Base-by-base conservation (phyloP, 1,284 basidiomycete genomes). In the Fomes fomentarius region DNA sequence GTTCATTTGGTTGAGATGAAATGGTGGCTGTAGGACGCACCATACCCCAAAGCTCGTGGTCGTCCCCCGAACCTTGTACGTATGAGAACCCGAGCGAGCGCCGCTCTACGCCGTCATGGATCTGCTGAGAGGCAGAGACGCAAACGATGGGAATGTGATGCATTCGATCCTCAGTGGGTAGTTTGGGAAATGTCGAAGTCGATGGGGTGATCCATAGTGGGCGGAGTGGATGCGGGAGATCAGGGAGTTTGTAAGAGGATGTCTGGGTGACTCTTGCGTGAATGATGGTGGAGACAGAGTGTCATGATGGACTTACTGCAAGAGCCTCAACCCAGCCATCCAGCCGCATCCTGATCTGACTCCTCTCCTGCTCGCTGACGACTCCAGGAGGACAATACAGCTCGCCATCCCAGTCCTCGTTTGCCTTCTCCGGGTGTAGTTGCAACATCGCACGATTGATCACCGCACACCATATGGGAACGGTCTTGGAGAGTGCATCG, bases 391-490 rank as follows among this genome's bases (percentile, higher is more conserved):
- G 83, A 0, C 89, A 92, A 63, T 86, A 86, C 3, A 94, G 74
- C 1, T 67, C 63, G 0, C 62, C 69, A 54, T 87, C 77, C 85
- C 85, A 88, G 3, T 66, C 49, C 1, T 52, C 56, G n/a, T 60
- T 58, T 56, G 61, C 58, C 14, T 59, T 59, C 57, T 62, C 58
- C 8, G 65, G 54, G 24, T 64, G 59, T 4, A 37, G 15, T 3
- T 47, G 44, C 2, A 50, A 52, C 26, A 89, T 63, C 0, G 93
- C 93, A 8, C 83, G 78, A 66, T 98, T 98, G 61, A 98, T 77
- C 2, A 96, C 93, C 2, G 92, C 79, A 69, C 96, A 98, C 96
- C 96, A 99, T 42, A 96, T 92, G 0, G 96, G 95, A 0, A 98
- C 81, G 0, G 96, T 98, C 70, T 98, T 98, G 5, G 92, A 92